Evolutionary conservation across 2,329 filamentous ascomycete genomes (phyloP), one percentile per base, ranked within the genome.

Genomic region (Berkeleyomyces rouxiae): DNA sequence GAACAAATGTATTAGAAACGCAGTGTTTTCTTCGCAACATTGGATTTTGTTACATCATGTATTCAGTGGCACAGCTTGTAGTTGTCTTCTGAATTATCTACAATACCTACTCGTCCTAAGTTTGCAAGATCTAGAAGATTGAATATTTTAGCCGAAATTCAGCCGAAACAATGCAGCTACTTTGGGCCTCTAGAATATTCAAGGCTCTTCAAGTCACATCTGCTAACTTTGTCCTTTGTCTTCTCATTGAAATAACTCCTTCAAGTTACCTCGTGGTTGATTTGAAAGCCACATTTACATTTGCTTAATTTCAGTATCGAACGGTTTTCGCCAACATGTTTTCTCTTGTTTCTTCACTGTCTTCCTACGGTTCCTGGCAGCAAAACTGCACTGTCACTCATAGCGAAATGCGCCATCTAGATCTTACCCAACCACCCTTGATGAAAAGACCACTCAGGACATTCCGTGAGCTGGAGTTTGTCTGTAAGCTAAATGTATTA

Each of bases 321-420:
- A 23, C 23, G 2, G 23, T 23, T 23, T 2, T 23, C 23, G 2
- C 1, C 2, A 23, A 23, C 23, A 23, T 23, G 23, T 23, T 23
- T 2, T 23, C 23, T 23, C 23, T 23, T 23, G 23, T 81, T 39
- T 72, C 76, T 0, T 72, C 78, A 16, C 68, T 74, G 10, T 67
- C 71, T 2, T 72, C 76, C 1, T 77, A 76, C 2, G 72, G 80
- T 58, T 79, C 82, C 66, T 79, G 81, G 68, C 70, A 75, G 46
- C 76, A 82, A 62, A 93, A 87, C 78, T 91, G 88, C 72, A 86
- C 82, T 72, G 84, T 89, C 66, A 87, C 85, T 0, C 82, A 88
- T 69, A 83, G 83, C 47, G 76, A 77, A 10, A 81, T 92, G 71
- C 76, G 78, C 39, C 86, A 88, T 73, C 76, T 92, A 53, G 83